Evolutionary conservation across 139 green algal genomes (phyloP).

Genomic region (Chlamydomonas incerta): DNA sequence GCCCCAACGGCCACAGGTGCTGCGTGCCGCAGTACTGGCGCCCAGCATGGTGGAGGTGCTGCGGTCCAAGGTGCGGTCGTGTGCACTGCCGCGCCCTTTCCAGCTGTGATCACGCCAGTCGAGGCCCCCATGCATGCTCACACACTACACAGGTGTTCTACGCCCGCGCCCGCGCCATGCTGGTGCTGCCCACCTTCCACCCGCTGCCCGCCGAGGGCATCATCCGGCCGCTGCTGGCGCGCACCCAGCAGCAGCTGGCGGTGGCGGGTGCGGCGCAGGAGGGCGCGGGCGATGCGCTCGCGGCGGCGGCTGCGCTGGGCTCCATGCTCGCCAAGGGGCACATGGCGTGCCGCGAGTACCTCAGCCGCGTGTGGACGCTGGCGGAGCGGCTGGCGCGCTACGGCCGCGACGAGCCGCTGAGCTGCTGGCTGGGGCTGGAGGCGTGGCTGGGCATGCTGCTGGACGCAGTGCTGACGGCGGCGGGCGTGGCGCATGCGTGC

Average conservation of each 20-base stretch:
- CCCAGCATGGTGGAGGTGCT: neutral
- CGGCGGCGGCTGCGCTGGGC: neutral
- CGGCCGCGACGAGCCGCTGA: neutral
- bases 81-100: too few relatives aligned
- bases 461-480: neutral
- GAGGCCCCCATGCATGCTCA: too few relatives aligned
- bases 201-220: neutral
- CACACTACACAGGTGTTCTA: neutral
- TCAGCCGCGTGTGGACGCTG: slow-evolving; percentile 11
- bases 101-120: too few relatives aligned
- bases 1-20: too few relatives aligned
- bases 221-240: neutral
- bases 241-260: neutral
- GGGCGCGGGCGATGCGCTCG: too few relatives aligned
- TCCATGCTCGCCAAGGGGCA: neutral
- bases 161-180: neutral
- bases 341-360: neutral
- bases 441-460: slow-evolving; percentile 19
- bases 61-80: neutral
- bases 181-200: neutral
- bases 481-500: neutral
- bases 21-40: neutral
- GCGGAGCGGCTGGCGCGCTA: slow-evolving; percentile 3
- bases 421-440: slow-evolving; percentile 1
- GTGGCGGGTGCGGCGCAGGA: too few relatives aligned